Evolutionary conservation across 2,329 filamentous ascomycete genomes (phyloP).

Genomic region (Aspergillus sp.): DNA sequence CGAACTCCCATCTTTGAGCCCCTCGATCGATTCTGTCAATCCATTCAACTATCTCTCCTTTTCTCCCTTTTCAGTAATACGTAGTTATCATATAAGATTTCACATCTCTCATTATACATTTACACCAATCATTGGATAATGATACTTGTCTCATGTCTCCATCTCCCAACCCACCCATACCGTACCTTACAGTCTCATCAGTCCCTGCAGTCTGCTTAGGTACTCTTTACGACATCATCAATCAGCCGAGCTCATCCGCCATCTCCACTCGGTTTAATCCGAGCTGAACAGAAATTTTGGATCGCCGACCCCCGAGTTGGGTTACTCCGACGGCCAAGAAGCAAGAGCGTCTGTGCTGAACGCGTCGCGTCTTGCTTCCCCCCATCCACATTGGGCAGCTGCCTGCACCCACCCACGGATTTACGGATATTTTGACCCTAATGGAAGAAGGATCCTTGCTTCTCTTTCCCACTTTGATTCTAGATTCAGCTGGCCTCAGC

Average conservation of each 20-base stretch:
- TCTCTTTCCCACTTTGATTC: background rate
- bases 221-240: slow-evolving; percentile 2
- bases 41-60: background rate
- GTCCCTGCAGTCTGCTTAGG: slow-evolving; percentile 3
- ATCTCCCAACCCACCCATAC: background rate
- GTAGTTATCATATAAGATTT: too few relatives aligned
- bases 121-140: too few relatives aligned
- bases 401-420: slow-evolving; percentile 8
- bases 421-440: slow-evolving; percentile 15
- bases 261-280: slow-evolving; percentile 5
- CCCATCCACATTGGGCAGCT: slow-evolving; percentile 1
- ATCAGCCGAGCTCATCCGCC: slow-evolving; percentile 4
- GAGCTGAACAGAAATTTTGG: background rate
- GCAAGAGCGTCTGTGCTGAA: slow-evolving; percentile 2
- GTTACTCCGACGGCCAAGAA: background rate
- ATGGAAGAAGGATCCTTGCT: background rate
- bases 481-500: background rate
- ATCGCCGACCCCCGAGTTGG: background rate
- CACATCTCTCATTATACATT: too few relatives aligned
- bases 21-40: background rate
- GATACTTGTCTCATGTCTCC: background rate
- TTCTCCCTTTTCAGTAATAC: background rate
- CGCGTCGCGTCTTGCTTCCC: background rate
- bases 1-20: background rate
- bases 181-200: background rate